Base-by-base conservation (phyloP, 805 yeast genomes). In the Myxozyma neotropica region DNA sequence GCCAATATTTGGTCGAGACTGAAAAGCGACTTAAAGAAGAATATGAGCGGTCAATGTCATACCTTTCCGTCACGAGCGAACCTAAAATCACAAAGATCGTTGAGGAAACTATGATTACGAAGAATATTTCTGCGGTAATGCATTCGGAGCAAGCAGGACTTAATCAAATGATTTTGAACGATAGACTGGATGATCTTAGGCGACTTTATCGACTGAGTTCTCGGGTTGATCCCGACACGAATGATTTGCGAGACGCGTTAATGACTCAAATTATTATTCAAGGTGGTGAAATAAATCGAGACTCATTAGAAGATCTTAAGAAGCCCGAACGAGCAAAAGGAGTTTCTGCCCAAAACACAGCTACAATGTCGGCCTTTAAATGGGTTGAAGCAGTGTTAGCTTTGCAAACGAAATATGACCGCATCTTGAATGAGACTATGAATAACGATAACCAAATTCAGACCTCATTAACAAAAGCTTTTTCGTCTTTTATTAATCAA, bases 311-410 rank as follows among this genome's bases (percentile, higher is more conserved):
- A 31, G 59, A 46, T 7, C 35, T 58, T 19, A 50, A 54, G 35
- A 50, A 50, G 40, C 39, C 39, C 4, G 50, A 48, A 7, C 43
- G 56, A 17, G 21, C 52, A 33, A 51, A 61, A 19, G 61, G 56
- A 5, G 52, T 49, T 23, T 47, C 53, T 1, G 52, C 52, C 19
- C 65, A 58, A 40, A 56, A 19, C 19, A 53, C 67, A 49, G 73
- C 80, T 58, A 72, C 85, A 7, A 74, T 77, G 52, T 81, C 80
- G 65, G 94, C 96, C 0, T 77, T 82, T 2, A 77, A 78, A 54
- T 91, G 95, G 93, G 80, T 88, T 8, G 81, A 81, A 45, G 76
- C 80, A 29, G 78, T 88, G 2, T 70, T 88, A 10, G 72, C 70
- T 10, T 74, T 83, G 58, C 85, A 81, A 64, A 75, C 74, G 4